phyloP scores from a whole-genome alignment of 2,329 filamentous ascomycete genomes.

The Pseudogymnoascus sp. region DNA sequence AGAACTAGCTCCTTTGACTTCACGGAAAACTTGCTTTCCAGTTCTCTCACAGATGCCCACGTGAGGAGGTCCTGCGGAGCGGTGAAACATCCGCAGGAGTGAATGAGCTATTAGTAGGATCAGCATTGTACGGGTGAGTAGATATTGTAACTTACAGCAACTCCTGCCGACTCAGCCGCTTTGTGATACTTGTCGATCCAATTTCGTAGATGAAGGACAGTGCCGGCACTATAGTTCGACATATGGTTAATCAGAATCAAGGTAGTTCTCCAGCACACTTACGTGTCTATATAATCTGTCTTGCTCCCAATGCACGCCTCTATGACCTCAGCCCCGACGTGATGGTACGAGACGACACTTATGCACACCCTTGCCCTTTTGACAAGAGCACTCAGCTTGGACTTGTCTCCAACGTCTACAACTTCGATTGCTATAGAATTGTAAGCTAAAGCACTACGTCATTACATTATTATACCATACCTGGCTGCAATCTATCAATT shows the following conservation, averaged over 20 bases:
- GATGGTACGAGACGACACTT: constrained; percentile 21
- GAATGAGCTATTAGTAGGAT: background rate
- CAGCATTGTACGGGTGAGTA: background rate
- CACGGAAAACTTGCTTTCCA: background rate
- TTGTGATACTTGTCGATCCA: constrained; percentile 21
- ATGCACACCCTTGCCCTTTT: constrained; percentile 51
- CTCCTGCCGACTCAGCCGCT: constrained; percentile 15
- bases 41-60: background rate
- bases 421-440: constrained; percentile 43
- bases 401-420: constrained; percentile 37
- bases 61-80: background rate
- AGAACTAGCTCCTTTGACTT: background rate
- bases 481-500: constrained; percentile 62
- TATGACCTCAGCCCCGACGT: constrained; percentile 18
- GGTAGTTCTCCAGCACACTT: constrained; percentile 10
- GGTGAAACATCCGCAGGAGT: background rate
- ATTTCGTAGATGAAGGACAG: constrained; percentile 12
- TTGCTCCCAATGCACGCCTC: constrained; percentile 21
- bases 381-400: constrained; percentile 42
- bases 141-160: constrained; percentile 16
- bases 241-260: background rate
- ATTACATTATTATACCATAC: constrained; percentile 36
- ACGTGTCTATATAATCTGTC: constrained; percentile 23
- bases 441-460: background rate
- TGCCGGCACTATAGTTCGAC: constrained; percentile 8